Base-by-base conservation (phyloP, 805 yeast genomes). In the Kodamaea kakaduensis region DNA sequence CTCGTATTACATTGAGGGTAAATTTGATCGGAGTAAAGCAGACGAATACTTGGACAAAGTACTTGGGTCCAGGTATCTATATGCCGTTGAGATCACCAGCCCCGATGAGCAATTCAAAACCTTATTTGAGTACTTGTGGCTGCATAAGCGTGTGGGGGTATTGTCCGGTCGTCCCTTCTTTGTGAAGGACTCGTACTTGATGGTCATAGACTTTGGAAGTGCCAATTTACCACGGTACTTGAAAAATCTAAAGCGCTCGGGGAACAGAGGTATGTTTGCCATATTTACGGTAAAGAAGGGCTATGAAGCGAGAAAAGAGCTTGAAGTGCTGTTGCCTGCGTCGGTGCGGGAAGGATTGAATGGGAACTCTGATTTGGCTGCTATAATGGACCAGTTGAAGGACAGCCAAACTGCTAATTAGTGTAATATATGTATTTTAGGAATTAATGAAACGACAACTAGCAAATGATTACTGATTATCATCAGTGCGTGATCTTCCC, bases 101-200 rank as follows among this genome's bases (percentile, higher is more conserved):
- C 31, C 45, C 12, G 48, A 54, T 3, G 44, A 39, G 5, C 64
- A 51, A 14, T 62, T 44, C 40, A 46, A 56, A 31, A 51, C 57
- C 42, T 51, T 65, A 32, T 59, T 45, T 38, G 63, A 67, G 12
- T 77, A 78, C 50, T 73, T 78, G 46, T 48, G 57, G 25, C 48
- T 57, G 5, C 58, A 72, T 18, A 47, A 54, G 18, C 75, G 75
- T 50, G 76, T 73, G 33, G 89, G 87, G 1, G 87, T 81, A 12
- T 60, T 82, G 29, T 69, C 74, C 9, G 64, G 61, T 13, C 63
- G 64, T 34, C 73, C 76, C 1, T 42, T 53, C 6, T 64, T 67
- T 45, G 79, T 78, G 25, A 81, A 79, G 47, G 89, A 82, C 54
- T 71, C 81, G 6, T 82, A 81, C 51, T 43, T 82, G 35, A 54